Evolutionary conservation across 2,329 filamentous ascomycete species (phyloP), one percentile per base, ranked within the genome.

Genomic region (Penicillium sp.): DNA sequence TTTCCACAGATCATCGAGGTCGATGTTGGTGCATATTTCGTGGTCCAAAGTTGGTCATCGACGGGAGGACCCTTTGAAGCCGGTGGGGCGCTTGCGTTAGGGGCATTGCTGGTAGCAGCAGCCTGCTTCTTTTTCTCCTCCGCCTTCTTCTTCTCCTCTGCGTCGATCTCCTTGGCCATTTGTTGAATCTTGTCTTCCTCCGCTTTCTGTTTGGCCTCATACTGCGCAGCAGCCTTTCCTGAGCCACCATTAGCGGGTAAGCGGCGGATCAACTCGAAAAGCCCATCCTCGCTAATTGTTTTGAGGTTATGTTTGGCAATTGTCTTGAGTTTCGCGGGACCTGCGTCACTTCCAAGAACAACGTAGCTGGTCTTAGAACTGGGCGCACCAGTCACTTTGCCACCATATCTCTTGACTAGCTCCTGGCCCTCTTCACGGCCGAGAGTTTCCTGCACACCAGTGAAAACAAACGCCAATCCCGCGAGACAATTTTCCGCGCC

Each of bases 281-380:
- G 77, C 0, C 94, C 95, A 63, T 95, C 85, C 71, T 99, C 95
- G 65, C 97, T 88, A 68, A 99, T 97, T 0, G 92, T 95, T 73
- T 92, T 97, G 71, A 97, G 85, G 0, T 85, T 85, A 65, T 89
- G 79, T 20, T 90, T 83, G 54, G 84, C 81, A 63, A 99, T 97
- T 63, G 92, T 97, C 62, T 87, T 81, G 40, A 99, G 80, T 72
- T 99, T 99, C 74, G 89, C 95, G 1, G 94, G 94, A 0, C 94
- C 94, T 23, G 95, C 94, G 72, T 97, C 94, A 25, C 83, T 83
- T 42, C 94, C 94, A 2, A 99, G 82, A 15, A 99, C 90, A 44
- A 99, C 92, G 69, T 91, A 99, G 67, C 84, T 94, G 0, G 95
- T 99, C 75, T 96, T 97, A 68, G 87, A 89, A 70, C 93, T 97